phyloP scores from a whole-genome alignment of 306 rosid genomes.

The Quillaja saponaria region DNA sequence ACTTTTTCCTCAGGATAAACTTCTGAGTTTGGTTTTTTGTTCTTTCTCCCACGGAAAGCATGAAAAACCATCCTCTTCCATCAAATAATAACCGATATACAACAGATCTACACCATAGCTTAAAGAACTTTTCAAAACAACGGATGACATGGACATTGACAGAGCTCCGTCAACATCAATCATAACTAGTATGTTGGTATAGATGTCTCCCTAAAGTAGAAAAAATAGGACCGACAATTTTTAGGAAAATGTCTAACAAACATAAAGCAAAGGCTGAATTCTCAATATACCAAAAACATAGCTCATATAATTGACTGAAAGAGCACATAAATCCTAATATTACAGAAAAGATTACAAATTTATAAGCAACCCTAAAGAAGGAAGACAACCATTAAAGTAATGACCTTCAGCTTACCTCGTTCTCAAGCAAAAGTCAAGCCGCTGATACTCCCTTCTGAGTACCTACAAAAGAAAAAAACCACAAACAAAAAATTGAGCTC shows the following conservation, averaged over 20 bases:
- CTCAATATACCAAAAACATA: not conserved
- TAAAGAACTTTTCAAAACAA: not conserved
- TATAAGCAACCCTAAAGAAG: too few species aligned
- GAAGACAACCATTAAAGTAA: conserved; percentile 1
- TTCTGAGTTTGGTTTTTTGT: not conserved
- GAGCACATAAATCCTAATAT: not conserved
- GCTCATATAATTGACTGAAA: not conserved
- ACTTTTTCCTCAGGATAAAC: conserved; percentile 10
- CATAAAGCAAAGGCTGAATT: not conserved
- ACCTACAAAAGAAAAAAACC: conserved; percentile 30
- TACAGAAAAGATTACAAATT: not conserved
- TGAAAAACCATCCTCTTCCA: conserved; percentile 19
- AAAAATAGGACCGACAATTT: not conserved
- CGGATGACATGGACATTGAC: conserved; percentile 21
- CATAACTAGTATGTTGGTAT: not conserved
- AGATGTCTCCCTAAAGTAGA: conserved; percentile 3
- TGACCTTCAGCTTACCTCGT: conserved; percentile 34
- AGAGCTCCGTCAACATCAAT: conserved; percentile 14
- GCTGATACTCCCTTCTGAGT: conserved; percentile 6
- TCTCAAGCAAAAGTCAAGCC: conserved; percentile 24
- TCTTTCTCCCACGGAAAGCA: not conserved
- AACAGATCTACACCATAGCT: conserved; percentile 47
- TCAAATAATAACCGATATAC: conserved; percentile 18
- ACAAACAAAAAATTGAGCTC: conserved; percentile 3
- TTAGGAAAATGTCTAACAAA: not conserved